These are phyloP conservation scores for Pichia manshurica DNA, from an alignment of 805 yeast species.

Conservation along the genomic window DNA sequence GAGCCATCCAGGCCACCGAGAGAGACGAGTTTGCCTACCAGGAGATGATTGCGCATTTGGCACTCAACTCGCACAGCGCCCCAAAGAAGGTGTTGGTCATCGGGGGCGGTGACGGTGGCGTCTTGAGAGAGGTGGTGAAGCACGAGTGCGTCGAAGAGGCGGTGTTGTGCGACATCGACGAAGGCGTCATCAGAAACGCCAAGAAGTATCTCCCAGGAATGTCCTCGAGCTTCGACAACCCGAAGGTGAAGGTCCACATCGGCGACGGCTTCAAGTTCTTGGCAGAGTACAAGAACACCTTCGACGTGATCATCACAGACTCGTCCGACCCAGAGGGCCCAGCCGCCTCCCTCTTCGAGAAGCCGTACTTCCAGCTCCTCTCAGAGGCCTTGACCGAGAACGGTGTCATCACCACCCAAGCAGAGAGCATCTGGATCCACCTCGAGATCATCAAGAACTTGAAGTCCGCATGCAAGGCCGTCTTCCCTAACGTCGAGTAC, in stretches of 20 bases:
- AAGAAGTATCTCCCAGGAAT: slow-evolving; percentile 83
- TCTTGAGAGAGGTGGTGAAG: slow-evolving; percentile 87
- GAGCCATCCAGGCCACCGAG: slow-evolving; percentile 93
- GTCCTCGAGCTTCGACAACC: slow-evolving; percentile 79
- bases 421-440: slow-evolving; percentile 93
- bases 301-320: slow-evolving; percentile 94
- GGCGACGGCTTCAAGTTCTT: slow-evolving; percentile 98
- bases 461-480: slow-evolving; percentile 72
- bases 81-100: slow-evolving; percentile 91
- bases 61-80: slow-evolving; percentile 86
- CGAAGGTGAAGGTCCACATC: slow-evolving; percentile 83
- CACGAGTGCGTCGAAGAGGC: slow-evolving; percentile 85
- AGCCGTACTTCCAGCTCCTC: slow-evolving; percentile 81
- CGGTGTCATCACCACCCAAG: slow-evolving; percentile 92
- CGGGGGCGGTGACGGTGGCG: slow-evolving; percentile 99
- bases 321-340: slow-evolving; percentile 99
- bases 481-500: slow-evolving; percentile 89
- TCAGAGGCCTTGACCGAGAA: slow-evolving; percentile 83
- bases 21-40: slow-evolving; percentile 97
- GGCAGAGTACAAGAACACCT: slow-evolving; percentile 73
- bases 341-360: slow-evolving; percentile 88
- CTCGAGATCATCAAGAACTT: slow-evolving; percentile 75
- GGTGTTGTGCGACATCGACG: slow-evolving; percentile 91
- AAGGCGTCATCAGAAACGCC: slow-evolving; percentile 80
- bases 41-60: slow-evolving; percentile 96